These are phyloP conservation scores for Candida hispaniensis DNA, from an alignment of 805 yeast species.

Conservation along the genomic window DNA sequence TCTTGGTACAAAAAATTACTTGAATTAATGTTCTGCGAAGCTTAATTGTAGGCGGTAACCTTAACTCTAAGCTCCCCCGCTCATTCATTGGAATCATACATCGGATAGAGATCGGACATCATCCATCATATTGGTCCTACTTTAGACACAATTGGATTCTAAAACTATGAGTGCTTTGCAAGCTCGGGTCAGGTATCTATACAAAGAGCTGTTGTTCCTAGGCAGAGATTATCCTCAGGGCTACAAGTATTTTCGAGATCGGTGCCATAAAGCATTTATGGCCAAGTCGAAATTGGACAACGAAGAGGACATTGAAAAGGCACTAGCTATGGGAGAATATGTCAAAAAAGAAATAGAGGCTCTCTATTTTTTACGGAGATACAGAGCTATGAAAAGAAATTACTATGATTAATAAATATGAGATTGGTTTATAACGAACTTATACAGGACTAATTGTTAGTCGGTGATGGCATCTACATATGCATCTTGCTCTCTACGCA, in stretches of 20 bases:
- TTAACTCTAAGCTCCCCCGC: too few relatives aligned
- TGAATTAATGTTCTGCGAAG: too few relatives aligned
- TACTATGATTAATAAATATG: constrained; percentile 21
- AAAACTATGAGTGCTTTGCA: too few relatives aligned
- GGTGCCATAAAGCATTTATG: constrained; percentile 28
- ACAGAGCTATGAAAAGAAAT: constrained; percentile 29
- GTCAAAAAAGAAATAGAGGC: constrained; percentile 32
- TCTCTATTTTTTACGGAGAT: constrained; percentile 28
- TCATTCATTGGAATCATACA: too few relatives aligned
- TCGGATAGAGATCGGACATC: too few relatives aligned
- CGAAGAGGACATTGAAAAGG: constrained; percentile 25
- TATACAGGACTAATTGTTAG: too few relatives aligned
- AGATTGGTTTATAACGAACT: too few relatives aligned
- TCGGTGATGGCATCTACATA: constrained; percentile 62
- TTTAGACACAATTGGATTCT: too few relatives aligned
- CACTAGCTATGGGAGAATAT: constrained; percentile 30
- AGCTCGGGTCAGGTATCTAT: constrained; percentile 26
- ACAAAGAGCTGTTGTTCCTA: constrained; percentile 32
- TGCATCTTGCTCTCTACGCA: constrained; percentile 54
- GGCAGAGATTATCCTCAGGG: constrained; percentile 33
- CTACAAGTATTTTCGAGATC: constrained; percentile 25
- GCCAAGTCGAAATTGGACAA: constrained; percentile 22
- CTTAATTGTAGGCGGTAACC: too few relatives aligned
- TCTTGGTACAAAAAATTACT: too few relatives aligned
- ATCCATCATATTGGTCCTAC: too few relatives aligned